Evolutionary conservation across 768 basidiomycete species (phyloP).

Genomic region (Hypsizygus marmoreus): DNA sequence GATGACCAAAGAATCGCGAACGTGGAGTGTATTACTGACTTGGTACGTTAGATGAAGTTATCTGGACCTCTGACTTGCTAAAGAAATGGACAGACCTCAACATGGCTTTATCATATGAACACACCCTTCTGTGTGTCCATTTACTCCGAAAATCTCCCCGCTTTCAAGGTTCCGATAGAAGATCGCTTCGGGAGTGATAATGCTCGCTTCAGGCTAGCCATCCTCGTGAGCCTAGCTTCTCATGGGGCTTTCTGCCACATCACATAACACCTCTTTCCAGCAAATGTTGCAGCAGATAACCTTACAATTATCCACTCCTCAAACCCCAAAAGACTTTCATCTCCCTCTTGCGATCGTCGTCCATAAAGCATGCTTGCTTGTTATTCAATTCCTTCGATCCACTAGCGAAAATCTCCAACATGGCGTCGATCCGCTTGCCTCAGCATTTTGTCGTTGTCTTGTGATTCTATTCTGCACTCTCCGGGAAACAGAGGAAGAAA

Average conservation of each 20-base stretch:
- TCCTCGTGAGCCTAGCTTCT: conserved; percentile 9
- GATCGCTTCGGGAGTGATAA: conserved; percentile 4
- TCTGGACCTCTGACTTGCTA: neutral
- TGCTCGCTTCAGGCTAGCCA: conserved; percentile 1
- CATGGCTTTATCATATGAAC: conserved; percentile 52
- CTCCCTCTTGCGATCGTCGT: conserved; percentile 24
- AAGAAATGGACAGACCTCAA: conserved; percentile 41
- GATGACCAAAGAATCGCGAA: conserved; percentile 50
- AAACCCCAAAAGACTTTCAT: conserved; percentile 2
- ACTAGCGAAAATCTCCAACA: conserved; percentile 11
- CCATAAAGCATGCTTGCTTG: conserved; percentile 28
- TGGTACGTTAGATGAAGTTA: conserved; percentile 40
- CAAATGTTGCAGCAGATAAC: conserved; percentile 27
- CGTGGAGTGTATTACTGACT: conserved; percentile 46
- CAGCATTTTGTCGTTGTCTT: conserved; percentile 27
- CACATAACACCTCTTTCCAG: conserved; percentile 11
- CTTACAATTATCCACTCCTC: conserved; percentile 7
- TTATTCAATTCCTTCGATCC: conserved; percentile 23
- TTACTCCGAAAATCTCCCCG: conserved; percentile 3
- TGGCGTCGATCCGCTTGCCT: conserved; percentile 15
- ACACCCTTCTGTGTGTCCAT: conserved; percentile 12
- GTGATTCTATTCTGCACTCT: conserved; percentile 31
- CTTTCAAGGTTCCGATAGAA: neutral
- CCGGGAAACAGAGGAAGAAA: conserved; percentile 19
- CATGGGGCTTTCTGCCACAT: neutral